Evolutionary conservation across 495 filamentous ascomycete genomes (phyloP), one percentile per base, ranked within the genome.

Genomic region (Neurospora sp.): DNA sequence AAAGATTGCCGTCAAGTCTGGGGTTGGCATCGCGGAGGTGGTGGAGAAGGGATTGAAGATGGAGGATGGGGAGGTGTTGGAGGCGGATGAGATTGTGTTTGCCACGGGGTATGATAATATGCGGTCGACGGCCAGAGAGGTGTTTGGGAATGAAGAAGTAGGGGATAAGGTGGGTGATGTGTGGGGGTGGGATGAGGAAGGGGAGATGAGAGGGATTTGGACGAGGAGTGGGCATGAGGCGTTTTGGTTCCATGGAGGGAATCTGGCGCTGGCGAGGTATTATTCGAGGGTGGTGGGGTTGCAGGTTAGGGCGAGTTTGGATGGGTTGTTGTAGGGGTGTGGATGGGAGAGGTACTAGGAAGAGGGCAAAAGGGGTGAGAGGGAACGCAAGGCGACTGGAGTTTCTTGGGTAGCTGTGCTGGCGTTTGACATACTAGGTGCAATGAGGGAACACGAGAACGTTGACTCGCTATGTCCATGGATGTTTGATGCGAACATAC

Each of bases 51-150:
- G 90, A 0, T 70, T 96, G 3, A 80, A 83, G 10, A 90, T 97
- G 70, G 87, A 83, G 0, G 92, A 96, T 77, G 92, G 91, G 0
- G 85, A 84, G 0, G 85, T 86, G 73, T 80, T 96, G 0, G 86
- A 91, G 72, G 93, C 93, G 0, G 93, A 96, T 76, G 91, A 93
- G 81, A 90, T 97, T 72, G 85, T 96, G 12, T 90, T 95, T 74
- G 93, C 93, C 14, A 97, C 93, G 16, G 93, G 93, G 0, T 96
- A 94, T 80, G 83, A 89, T 72, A 94, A 94, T 77, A 97, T 96
- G 93, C 83, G 87, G 49, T 90, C 88, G 1, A 84, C 85, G 10
- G 85, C 87, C 14, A 80, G 89, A 6, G 81, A 76, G 31, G 90
- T 95, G 62, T 90, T 97, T 71, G 92, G 93, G 0, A 89, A 93